Base-by-base conservation (phyloP, 371 early-diverging fungal species). In the Lichtheimia ornata region DNA sequence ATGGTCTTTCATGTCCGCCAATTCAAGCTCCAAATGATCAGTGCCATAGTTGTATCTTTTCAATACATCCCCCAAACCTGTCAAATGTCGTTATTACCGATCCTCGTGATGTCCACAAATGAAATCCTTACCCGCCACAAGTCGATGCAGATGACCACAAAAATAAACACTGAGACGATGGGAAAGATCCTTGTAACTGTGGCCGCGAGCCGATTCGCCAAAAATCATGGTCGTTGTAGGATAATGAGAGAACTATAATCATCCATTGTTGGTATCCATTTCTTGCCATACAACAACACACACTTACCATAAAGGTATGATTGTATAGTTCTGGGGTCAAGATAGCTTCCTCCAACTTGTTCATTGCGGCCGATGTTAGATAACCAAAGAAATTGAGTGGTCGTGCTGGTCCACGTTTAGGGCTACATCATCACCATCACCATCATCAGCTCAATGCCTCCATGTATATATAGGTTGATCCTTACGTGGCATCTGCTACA, bases 341-440 rank as follows among this genome's bases (percentile, higher is more conserved):
- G 18, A 56, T 66, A 55, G 61, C 88, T 28, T 40, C 76, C 62
- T 64, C 56, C 1, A 96, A 68, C 18, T 71, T 68, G 70, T 92
- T 83, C 91, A 96, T 90, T 22, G 87, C 90, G 17, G 69, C 63
- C 4, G 81, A 80, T 44, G 91, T 90, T 42, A 94, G 65, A 62
- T 87, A 84, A 4, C 95, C 94, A 69, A 96, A 96, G 66, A 96
- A 95, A 64, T 96, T 96, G 71, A 94, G 81, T 7, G 95, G 96
- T 30, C 94, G 76, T 14, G 88, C 79, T 20, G 91, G 85, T 5
- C 95, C 94, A 20, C 75, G 73, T 42, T 81, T 79, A 0, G 94
- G 94, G 50, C 88, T 86, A 59, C 5, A 28, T 28, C 22, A 40
- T 11, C n/a, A 25, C 0, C 20, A 15, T 18, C 27, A 7, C 4